Conservation (phyloP, 208 protist genomes). For the Wallacemonas collosoma region DNA sequence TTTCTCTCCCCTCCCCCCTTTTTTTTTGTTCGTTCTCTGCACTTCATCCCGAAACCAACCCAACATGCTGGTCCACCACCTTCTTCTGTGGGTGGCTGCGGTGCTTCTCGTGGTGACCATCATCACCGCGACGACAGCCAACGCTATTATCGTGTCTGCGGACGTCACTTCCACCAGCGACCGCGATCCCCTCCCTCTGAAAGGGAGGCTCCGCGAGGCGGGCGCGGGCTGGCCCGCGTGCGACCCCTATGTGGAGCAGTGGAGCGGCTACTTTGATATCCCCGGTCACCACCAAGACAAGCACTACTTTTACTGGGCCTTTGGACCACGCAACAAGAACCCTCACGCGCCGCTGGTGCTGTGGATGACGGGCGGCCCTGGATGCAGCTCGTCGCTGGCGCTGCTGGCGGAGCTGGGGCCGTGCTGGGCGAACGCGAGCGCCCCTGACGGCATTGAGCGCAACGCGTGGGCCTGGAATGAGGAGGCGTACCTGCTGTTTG, state of each 20-base stretch:
- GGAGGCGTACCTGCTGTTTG: conserved; percentile 78
- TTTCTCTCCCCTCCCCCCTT: conserved; percentile 13
- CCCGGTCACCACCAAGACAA: conserved; percentile 38
- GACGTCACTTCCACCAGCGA: too few relatives aligned
- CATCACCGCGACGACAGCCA: too few relatives aligned
- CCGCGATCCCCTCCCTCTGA: neutral
- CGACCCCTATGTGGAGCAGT: conserved; percentile 59
- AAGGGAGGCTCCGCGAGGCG: conserved; percentile 16
- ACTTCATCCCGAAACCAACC: neutral
- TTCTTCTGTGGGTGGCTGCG: neutral
- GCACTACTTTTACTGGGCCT: conserved; percentile 93
- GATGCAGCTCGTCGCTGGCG: conserved; percentile 79
- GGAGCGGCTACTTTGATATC: conserved; percentile 83
- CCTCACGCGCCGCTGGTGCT: conserved; percentile 63
- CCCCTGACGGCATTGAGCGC: conserved; percentile 28
- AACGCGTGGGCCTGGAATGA: conserved; percentile 85
- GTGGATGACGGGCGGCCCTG: conserved; percentile 92
- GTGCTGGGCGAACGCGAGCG: conserved; percentile 44
- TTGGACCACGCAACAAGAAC: conserved; percentile 53
- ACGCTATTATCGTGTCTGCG: too few relatives aligned
- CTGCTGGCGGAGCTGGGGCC: conserved; percentile 83
- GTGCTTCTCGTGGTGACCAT: neutral
- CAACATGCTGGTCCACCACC: neutral
- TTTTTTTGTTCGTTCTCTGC: conserved; percentile 11
- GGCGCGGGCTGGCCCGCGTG: conserved; percentile 42